phyloP scores from a whole-genome alignment of 2,329 filamentous ascomycete genomes.

The Nothomitra cinnamomea region DNA sequence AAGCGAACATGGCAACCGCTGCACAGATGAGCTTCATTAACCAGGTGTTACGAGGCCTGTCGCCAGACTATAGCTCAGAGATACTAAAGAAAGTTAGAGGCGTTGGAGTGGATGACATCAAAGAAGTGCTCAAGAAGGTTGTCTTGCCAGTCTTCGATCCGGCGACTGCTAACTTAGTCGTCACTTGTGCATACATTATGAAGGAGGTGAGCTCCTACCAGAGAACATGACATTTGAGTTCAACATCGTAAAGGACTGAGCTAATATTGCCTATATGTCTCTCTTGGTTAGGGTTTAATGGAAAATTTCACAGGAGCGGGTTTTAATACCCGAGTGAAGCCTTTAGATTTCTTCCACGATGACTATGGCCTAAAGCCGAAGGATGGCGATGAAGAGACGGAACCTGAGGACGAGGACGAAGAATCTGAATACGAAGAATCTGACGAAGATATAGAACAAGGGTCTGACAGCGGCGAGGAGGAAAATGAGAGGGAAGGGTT shows the following conservation, averaged over 20 bases:
- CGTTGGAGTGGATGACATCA: constrained; percentile 63
- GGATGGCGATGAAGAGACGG: constrained; percentile 37
- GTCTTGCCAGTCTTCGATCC: constrained; percentile 68
- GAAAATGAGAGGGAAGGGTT: constrained; percentile 12
- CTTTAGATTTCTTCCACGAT: constrained; percentile 68
- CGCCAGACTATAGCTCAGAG: constrained; percentile 59
- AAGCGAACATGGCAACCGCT: constrained; percentile 67
- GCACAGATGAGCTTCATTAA: constrained; percentile 71
- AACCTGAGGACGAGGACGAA: constrained; percentile 28
- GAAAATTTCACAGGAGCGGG: constrained; percentile 57
- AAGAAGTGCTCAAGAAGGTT: constrained; percentile 52
- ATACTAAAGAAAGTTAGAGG: constrained; percentile 61
- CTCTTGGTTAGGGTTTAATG: constrained; percentile 44
- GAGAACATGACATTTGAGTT: neutral
- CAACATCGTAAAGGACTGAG: neutral
- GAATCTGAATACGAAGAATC: constrained; percentile 20
- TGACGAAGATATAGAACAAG: constrained; percentile 30
- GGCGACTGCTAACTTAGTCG: constrained; percentile 63
- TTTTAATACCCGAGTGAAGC: constrained; percentile 60
- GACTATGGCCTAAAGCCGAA: constrained; percentile 64
- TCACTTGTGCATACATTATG: constrained; percentile 78
- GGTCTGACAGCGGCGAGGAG: constrained; percentile 15
- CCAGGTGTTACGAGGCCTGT: constrained; percentile 59
- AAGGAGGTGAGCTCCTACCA: constrained; percentile 42
- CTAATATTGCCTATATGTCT: constrained; percentile 5